Conservation (phyloP, 805 yeast genomes). For the Nakazawaea siamensis region DNA sequence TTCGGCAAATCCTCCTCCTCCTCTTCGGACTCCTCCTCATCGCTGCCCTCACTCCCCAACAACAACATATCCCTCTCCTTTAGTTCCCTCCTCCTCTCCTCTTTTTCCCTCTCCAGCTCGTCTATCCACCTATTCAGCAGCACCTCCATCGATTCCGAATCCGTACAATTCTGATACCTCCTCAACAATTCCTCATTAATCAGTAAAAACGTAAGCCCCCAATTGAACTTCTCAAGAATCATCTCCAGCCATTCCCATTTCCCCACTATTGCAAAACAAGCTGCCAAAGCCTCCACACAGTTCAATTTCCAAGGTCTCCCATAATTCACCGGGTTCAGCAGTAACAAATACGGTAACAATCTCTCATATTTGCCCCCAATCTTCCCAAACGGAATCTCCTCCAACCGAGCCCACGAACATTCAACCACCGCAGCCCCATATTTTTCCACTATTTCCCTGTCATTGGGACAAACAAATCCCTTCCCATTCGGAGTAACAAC, state of each 20-base stretch:
- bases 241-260: conserved; percentile 81
- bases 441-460: conserved; percentile 63
- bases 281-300: conserved; percentile 97
- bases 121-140: conserved; percentile 76
- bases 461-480: conserved; percentile 84
- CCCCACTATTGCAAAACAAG: conserved; percentile 92
- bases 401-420: conserved; percentile 97
- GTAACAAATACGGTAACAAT: conserved; percentile 83
- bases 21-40: conserved; percentile 16
- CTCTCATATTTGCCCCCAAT: conserved; percentile 90
- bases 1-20: conserved; percentile 15
- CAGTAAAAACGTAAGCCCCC: conserved; percentile 87
- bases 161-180: conserved; percentile 72
- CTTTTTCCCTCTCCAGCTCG: conserved; percentile 56
- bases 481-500: conserved; percentile 93
- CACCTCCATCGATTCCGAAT: conserved; percentile 57
- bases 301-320: conserved; percentile 94
- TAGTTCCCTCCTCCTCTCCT: conserved; percentile 47
- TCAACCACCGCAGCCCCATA: conserved; percentile 96
- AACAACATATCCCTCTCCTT: conserved; percentile 62
- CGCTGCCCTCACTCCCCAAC: conserved; percentile 53
- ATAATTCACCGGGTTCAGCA: conserved; percentile 95
- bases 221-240: conserved; percentile 71
- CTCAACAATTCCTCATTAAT: conserved; percentile 74
- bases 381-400: conserved; percentile 88